Evolutionary conservation across 2,329 filamentous ascomycete species (phyloP).

Genomic region (Xenoacremonium recifei): DNA sequence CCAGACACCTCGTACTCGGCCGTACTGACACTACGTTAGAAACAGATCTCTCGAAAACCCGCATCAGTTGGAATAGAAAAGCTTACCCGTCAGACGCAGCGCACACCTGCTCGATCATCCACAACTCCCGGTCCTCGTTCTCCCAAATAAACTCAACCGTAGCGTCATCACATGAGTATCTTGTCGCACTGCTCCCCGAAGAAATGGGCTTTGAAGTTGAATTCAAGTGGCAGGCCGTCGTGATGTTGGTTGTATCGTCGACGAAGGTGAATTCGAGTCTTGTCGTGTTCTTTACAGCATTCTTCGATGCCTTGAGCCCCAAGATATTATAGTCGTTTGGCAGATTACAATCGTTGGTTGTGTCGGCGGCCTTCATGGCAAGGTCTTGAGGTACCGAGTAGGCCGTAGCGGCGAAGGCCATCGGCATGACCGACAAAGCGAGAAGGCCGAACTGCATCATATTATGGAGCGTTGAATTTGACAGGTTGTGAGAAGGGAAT

Average conservation of each 20-base stretch:
- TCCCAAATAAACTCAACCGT: conserved; percentile 44
- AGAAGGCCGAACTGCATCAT: conserved; percentile 19
- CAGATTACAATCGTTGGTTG: conserved; percentile 31
- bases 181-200: conserved; percentile 20
- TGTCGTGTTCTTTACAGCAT: conserved; percentile 30
- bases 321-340: conserved; percentile 39
- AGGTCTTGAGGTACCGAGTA: conserved; percentile 28
- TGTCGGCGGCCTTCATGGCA: conserved; percentile 21
- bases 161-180: conserved; percentile 43
- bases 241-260: conserved; percentile 38
- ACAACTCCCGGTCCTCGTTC: conserved; percentile 28
- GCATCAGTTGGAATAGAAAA: too few relatives aligned
- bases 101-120: conserved; percentile 46
- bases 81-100: conserved; percentile 35
- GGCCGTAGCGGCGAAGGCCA: conserved; percentile 18
- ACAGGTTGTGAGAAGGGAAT: background rate
- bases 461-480: background rate
- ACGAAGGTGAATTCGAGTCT: conserved; percentile 40
- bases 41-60: too few relatives aligned
- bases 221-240: conserved; percentile 45
- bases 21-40: conserved; percentile 14
- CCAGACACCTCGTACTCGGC: conserved; percentile 32
- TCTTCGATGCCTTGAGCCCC: conserved; percentile 35
- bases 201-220: conserved; percentile 34
- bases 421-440: conserved; percentile 21